Evolutionary conservation across 495 filamentous ascomycete species (phyloP).

Genomic region (Neurospora sp.): DNA sequence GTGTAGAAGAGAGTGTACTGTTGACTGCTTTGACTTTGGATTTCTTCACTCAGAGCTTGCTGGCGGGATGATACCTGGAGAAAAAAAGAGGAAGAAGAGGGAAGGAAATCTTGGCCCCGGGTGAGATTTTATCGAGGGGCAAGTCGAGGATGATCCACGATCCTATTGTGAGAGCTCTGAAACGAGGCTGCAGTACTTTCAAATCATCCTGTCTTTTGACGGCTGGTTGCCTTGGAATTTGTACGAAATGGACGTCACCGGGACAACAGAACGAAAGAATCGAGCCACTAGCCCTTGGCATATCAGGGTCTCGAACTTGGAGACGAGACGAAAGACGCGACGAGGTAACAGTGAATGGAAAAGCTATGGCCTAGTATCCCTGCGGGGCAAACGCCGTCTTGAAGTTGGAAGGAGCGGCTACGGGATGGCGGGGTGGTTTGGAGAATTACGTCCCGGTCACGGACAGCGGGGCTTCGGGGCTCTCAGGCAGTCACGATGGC

Average conservation of each 20-base stretch:
- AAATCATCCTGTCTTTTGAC: not conserved
- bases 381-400: not conserved
- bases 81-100: not conserved
- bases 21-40: not conserved
- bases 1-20: not conserved
- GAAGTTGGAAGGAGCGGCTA: not conserved
- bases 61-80: not conserved
- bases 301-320: not conserved
- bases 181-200: not conserved
- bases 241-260: not conserved
- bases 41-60: not conserved
- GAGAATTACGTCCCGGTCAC: not conserved
- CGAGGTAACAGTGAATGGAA: not conserved
- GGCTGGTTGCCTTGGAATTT: not conserved
- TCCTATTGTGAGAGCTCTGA: not conserved
- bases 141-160: not conserved
- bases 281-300: not conserved
- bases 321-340: not conserved
- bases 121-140: not conserved
- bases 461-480: not conserved
- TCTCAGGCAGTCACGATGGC: not conserved
- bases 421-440: not conserved
- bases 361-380: not conserved
- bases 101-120: not conserved
- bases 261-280: not conserved